phyloP scores from a whole-genome alignment of 2,329 filamentous ascomycete species.

The Polychaeton citri region DNA sequence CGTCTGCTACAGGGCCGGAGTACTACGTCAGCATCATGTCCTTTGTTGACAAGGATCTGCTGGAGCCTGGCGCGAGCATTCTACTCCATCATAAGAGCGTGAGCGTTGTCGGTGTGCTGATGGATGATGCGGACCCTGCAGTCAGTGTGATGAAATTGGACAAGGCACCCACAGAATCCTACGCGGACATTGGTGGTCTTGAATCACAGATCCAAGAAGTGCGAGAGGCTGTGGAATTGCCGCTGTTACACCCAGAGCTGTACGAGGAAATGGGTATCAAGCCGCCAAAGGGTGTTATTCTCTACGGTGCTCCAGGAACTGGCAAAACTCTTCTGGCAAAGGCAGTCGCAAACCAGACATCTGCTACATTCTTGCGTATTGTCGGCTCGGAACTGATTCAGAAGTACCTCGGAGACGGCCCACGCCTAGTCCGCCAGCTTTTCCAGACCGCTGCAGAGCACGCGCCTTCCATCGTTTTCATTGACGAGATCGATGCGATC shows the following conservation, averaged over 20 bases:
- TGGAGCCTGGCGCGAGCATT: conserved; percentile 92
- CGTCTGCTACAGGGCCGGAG: conserved; percentile 90
- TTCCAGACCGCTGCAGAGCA: conserved; percentile 95
- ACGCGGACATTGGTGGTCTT: conserved; percentile 94
- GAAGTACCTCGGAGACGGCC: conserved; percentile 95
- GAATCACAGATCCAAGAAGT: conserved; percentile 96
- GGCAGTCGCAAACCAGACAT: conserved; percentile 97
- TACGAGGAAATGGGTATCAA: conserved; percentile 99
- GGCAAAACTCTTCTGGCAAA: conserved; percentile 94
- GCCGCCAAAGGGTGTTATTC: conserved; percentile 96
- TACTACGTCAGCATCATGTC: conserved; percentile 99
- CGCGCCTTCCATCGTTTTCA: conserved; percentile 93
- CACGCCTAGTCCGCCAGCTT: conserved; percentile 84
- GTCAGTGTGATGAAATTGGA: conserved; percentile 99
- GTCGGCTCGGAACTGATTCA: conserved; percentile 96
- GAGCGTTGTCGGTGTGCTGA: conserved; percentile 92
- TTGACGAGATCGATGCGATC: conserved; percentile 97
- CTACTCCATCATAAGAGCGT: conserved; percentile 95
- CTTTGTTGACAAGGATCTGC: conserved; percentile 95
- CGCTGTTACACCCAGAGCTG: conserved; percentile 84
- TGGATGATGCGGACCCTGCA: conserved; percentile 86
- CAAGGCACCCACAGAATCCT: conserved; percentile 95
- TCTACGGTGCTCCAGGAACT: conserved; percentile 93
- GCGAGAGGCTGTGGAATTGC: conserved; percentile 89
- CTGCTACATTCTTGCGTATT: conserved; percentile 92